phyloP scores from a whole-genome alignment of 768 basidiomycete species.

The Suillus clintonianus region DNA sequence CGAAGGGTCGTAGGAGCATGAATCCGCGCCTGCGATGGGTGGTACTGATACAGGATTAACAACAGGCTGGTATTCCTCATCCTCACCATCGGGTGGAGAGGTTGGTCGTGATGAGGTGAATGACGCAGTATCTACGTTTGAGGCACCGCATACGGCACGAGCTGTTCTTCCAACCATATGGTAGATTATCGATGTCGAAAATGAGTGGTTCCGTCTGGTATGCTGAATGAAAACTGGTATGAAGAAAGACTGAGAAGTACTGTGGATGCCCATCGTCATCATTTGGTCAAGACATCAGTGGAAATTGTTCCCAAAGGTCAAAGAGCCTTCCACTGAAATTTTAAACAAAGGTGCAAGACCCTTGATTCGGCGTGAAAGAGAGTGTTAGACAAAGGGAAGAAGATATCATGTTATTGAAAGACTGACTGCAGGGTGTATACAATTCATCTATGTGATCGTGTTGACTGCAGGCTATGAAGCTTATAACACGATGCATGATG shows the following conservation, averaged over 20 bases:
- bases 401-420: not conserved
- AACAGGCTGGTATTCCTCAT: not conserved
- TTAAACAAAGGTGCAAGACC: not conserved
- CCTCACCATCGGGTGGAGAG: not conserved
- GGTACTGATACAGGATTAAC: not conserved
- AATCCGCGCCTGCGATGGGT: not conserved
- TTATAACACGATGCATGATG: too few species aligned
- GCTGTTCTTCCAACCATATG: not conserved
- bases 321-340: not conserved
- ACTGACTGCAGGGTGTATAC: too few species aligned
- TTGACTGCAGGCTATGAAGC: not conserved
- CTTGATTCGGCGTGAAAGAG: not conserved
- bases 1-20: constrained; percentile 3
- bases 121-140: not conserved
- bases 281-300: not conserved
- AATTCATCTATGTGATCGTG: not conserved
- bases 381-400: not conserved
- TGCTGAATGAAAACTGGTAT: not conserved
- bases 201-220: not conserved
- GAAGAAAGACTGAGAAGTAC: not conserved
- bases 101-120: not conserved
- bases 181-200: not conserved
- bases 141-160: not conserved
- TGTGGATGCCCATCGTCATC: not conserved
- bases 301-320: not conserved